Evolutionary conservation across 441 rosid species (phyloP), one percentile per base, ranked within the genome.

Genomic region (Caryocar brasiliense): DNA sequence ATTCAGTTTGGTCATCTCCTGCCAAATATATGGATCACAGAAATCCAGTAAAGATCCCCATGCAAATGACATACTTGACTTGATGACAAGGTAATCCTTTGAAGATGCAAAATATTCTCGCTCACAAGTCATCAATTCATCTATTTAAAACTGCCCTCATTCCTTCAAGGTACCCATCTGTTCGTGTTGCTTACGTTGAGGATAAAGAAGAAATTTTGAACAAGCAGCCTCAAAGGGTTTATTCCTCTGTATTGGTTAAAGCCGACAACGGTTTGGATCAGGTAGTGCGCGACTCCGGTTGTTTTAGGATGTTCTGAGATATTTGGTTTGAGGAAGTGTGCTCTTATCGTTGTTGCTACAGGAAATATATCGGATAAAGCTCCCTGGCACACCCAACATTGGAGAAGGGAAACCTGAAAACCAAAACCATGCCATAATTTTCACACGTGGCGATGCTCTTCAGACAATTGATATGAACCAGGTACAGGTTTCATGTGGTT

Each of bases 331-430:
- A 36, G 14, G 12, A 33, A 47, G 9, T 56, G n/a, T n/a, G n/a
- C n/a, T n/a, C n/a, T 51, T 48, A 36, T 22, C 46, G 51, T 47
- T 53, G n/a, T n/a, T n/a, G n/a, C n/a, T 49, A 13, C 43, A 92
- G 97, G 97, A 82, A 73, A 77, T 92, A 35, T 92, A 85, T 68
- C 82, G 99, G 18, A 69, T 92, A 67, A 85, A 88, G 77, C 96
- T 92, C 66, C 99, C 99, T 62, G 97, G 99, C 34, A 61, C 83
- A 29, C 99, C 97, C 52, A 92, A 73, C 62, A 85, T 92, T 15
- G 99, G 99, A 65, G 97, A 92, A 74, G 99, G 99, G 44, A 92
- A 92, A 71, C 98, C 96, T 45, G 98, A 92, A 82, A 92, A 92
- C 71, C 96, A 92, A 79, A 92, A 92, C 48, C 94, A 87, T 64